Evolutionary conservation across 148 eudicot genomes (phyloP), one percentile per base, ranked within the genome.

Genomic region (Fagopyrum esculentum): DNA sequence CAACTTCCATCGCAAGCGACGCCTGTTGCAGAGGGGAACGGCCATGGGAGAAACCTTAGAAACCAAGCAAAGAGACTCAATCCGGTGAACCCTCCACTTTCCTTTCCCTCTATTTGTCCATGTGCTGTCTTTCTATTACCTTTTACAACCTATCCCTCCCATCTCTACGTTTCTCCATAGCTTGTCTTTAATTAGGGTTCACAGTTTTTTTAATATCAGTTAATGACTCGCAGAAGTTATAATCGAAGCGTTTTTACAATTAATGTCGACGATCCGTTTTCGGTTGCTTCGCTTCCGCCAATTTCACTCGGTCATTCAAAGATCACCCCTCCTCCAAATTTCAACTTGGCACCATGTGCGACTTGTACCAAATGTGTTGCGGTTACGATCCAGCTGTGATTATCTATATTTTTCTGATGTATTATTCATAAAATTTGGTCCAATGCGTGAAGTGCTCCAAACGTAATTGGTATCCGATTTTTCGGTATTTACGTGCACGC

Each of bases 211-310:
- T 22, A 70, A 45, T 47, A n/a, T 26, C 7, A 15, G 26, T 35
- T 29, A 73, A 12, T 30, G 26, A 26, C 13, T 26, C 70, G 13
- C 46, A 64, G 45, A 61, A 13, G 45, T 64, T 12, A 35, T 35
- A 64, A 35, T 11, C 45, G 70, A 64, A 8, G 44, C 45, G 70
- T 30, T 35, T 64, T 35, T 4, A 35, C 73, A 75, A 75, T 90
- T 82, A 86, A 81, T 84, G 80, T 46, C 11, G 45, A 51, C 54
- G 92, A 91, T 89, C 90, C 93, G 93, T 74, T 76, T 87, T 84
- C 61, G 74, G 82, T 87, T 89, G 86, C 91, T 83, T 51, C 77
- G 69, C 83, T 84, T 76, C 77, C 88, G 87, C 77, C 22, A 10
- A 52, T 30, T 51, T 45, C 66, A 50, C 71, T 75, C 71, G 69